Evolutionary conservation across 345 rosid genomes (phyloP).

Genomic region (Ceriops decandra): DNA sequence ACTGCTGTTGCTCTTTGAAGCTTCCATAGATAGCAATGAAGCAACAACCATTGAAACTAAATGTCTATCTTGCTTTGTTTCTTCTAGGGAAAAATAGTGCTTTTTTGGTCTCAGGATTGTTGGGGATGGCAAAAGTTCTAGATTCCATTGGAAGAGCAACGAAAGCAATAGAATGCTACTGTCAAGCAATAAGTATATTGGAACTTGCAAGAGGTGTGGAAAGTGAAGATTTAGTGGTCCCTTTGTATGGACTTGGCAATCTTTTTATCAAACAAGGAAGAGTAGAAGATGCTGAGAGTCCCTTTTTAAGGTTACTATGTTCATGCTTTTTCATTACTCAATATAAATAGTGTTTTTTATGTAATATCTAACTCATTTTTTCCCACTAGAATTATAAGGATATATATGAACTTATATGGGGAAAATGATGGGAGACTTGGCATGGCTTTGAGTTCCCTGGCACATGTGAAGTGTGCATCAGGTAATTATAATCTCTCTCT

Average conservation of each 20-base stretch:
- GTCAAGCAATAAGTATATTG: conserved; percentile 50
- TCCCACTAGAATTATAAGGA: conserved; percentile 48
- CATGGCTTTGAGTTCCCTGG: conserved; percentile 77
- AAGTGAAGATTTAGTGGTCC: conserved; percentile 69
- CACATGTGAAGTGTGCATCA: conserved; percentile 68
- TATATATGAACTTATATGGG: conserved; percentile 59
- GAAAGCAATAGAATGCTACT: conserved; percentile 53
- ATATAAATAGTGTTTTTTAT: conserved; percentile 16
- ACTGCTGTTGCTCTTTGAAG: not conserved
- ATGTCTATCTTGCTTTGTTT: conserved; percentile 2
- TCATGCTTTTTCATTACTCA: conserved; percentile 3
- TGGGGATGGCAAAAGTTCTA: conserved; percentile 79
- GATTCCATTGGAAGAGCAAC: conserved; percentile 51
- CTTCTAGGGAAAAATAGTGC: conserved; percentile 49
- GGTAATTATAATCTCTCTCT: conserved; percentile 34
- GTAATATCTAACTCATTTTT: conserved; percentile 1
- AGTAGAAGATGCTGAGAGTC: conserved; percentile 54
- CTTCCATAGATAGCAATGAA: not conserved
- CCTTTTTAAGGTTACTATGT: conserved; percentile 49
- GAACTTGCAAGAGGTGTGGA: conserved; percentile 63
- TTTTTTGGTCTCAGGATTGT: conserved; percentile 60
- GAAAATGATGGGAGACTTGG: conserved; percentile 76
- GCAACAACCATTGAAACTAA: conserved; percentile 1
- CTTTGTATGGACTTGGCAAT: conserved; percentile 65
- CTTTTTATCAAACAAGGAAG: conserved; percentile 72